Base-by-base conservation (phyloP, 2,329 filamentous ascomycete species). In the Furcasterigmium furcatum region DNA sequence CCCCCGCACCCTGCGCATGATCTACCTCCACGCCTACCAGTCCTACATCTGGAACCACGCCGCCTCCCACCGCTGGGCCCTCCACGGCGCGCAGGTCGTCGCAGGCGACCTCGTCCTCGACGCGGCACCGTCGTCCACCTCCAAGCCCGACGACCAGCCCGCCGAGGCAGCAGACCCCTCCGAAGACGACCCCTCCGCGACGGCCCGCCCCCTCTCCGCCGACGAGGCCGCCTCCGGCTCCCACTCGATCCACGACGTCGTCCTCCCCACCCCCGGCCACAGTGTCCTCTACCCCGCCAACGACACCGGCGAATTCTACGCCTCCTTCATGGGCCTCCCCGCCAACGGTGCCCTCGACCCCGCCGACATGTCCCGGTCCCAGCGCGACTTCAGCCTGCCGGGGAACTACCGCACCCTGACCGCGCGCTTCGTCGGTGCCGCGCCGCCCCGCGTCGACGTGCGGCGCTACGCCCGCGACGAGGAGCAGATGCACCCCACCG, bases 21-120 rank as follows among this genome's bases (percentile, higher is more conserved):
- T 99, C 87, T 99, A 97, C 62, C 85, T 96, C 14, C 94, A 99
- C 64, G 92, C 94, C 5, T 97, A 96, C 67, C 94, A 99, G 65
- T 95, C 88, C 6, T 80, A 91, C 30, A 84, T 99, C 9, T 99
- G 92, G 92, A 99, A 99, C 68, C 80, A 83, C 54, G 88, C 83
- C 12, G 88, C 83, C 2, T 90, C 88, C 53, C 82, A 86, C 55
- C 86, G 94, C 39, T 95, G 90, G 86, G 79, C 83, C 35, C 70
- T 80, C 3, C 86, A 87, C 60, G 91, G 91, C 42, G 66, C 75
- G 48, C 77, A 76, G 45, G 88, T 96, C 14, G 77, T 96, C 13
- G 80, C 86, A 55, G 94, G 94, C 25, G 94, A 99, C 63, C 78
- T 99, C 10, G 82, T 96, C 36, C 74, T 95, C 19, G 62, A 70